Conservation (phyloP, 108 stramenopile species). For the Cyclostephanos tholiformis region DNA sequence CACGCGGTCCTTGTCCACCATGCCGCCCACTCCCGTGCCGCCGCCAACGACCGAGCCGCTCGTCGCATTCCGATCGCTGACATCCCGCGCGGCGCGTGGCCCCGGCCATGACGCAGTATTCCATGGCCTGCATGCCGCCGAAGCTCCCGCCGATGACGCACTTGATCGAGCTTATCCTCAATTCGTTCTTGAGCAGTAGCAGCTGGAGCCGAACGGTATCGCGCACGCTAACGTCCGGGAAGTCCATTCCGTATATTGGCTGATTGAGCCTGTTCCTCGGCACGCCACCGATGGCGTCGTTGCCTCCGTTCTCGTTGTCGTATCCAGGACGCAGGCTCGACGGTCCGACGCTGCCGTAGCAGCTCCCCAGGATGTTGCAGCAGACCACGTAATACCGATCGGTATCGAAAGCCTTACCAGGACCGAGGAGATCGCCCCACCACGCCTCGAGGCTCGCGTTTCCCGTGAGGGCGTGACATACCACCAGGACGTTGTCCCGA, state of each 20-base stretch:
- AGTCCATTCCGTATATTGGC: constrained; percentile 74
- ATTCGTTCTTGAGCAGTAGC: constrained; percentile 69
- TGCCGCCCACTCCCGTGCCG: background rate
- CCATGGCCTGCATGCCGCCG: constrained; percentile 96
- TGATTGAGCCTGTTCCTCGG: constrained; percentile 33
- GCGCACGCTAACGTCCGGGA: constrained; percentile 88
- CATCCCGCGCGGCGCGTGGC: constrained; percentile 43
- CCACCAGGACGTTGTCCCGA: constrained; percentile 87
- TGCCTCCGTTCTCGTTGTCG: constrained; percentile 16
- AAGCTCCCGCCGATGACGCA: constrained; percentile 93
- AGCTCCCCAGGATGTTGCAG: constrained; percentile 89
- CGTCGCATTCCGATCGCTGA: background rate
- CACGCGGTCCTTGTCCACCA: background rate
- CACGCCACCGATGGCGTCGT: background rate
- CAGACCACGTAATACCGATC: constrained; percentile 90
- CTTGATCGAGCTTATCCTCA: constrained; percentile 75
- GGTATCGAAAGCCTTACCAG: constrained; percentile 90
- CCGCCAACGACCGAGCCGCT: background rate
- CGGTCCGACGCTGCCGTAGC: constrained; percentile 87
- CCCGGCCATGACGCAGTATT: constrained; percentile 86
- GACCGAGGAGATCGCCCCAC: constrained; percentile 93
- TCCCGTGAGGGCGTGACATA: constrained; percentile 96
- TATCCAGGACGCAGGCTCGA: constrained; percentile 59
- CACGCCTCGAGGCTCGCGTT: constrained; percentile 91
- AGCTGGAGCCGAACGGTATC: constrained; percentile 90